phyloP scores from a whole-genome alignment of 164 flowering plant genomes.

The Chimonanthus salicifolius region DNA sequence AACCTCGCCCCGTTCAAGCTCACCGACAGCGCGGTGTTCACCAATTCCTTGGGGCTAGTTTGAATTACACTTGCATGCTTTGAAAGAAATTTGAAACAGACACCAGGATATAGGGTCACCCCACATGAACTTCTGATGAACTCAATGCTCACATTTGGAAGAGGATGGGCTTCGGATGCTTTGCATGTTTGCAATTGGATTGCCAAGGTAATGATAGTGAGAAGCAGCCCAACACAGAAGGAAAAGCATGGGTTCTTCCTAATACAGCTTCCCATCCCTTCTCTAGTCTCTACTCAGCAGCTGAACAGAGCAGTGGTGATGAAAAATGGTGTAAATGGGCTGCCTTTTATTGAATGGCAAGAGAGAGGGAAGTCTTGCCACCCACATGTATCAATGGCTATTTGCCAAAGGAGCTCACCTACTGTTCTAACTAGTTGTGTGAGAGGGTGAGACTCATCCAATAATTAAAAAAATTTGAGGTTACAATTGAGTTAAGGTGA shows the following conservation, averaged over 20 bases:
- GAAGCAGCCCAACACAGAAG: background rate
- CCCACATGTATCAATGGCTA: background rate
- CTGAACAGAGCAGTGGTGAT: background rate
- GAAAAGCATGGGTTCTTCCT: background rate
- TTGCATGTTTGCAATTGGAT: background rate
- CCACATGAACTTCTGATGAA: constrained; percentile 53
- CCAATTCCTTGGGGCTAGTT: constrained; percentile 41
- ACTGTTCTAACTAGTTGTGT: background rate
- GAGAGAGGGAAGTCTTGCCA: background rate
- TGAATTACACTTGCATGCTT: constrained; percentile 39
- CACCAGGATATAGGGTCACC: constrained; percentile 45
- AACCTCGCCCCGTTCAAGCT: constrained; percentile 20
- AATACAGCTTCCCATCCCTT: constrained; percentile 10
- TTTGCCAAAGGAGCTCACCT: background rate
- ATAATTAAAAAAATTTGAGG: too few relatives aligned
- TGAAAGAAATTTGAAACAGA: constrained; percentile 50
- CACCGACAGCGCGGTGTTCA: constrained; percentile 20
- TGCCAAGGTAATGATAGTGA: background rate
- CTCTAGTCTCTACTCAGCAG: background rate
- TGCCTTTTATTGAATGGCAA: background rate
- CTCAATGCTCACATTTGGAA: constrained; percentile 21
- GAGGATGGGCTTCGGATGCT: background rate
- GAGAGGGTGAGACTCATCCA: too few relatives aligned
- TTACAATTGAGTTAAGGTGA: too few relatives aligned
- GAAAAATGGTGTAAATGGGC: background rate